phyloP scores from a whole-genome alignment of 208 protist species.

The Crithidia expoeki region DNA sequence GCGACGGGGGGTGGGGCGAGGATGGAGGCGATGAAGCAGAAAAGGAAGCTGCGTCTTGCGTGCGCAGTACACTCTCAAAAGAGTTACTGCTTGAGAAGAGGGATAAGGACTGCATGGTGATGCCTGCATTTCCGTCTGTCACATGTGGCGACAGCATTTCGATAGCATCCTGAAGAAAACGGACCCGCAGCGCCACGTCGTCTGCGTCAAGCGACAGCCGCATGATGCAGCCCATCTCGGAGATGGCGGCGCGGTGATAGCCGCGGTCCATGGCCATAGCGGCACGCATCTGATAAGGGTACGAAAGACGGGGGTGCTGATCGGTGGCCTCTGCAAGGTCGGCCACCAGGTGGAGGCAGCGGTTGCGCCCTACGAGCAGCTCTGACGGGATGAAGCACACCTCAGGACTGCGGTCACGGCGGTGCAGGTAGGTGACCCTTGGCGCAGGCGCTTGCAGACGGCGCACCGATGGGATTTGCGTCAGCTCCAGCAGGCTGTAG shows the following conservation, averaged over 20 bases:
- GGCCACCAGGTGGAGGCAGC: slow-evolving; percentile 19
- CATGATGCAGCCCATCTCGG: slow-evolving; percentile 43
- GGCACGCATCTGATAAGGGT: slow-evolving; percentile 48
- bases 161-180: slow-evolving; percentile 38
- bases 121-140: not conserved
- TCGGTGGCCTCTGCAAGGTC: slow-evolving; percentile 39
- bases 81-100: not conserved
- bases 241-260: slow-evolving; percentile 33
- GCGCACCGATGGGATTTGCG: not conserved
- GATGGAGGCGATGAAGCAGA: not conserved
- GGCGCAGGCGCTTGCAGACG: not conserved
- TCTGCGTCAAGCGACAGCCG: slow-evolving; percentile 29
- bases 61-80: not conserved
- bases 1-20: not conserved
- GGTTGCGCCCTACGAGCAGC: slow-evolving; percentile 41
- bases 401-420: slow-evolving; percentile 33
- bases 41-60: not conserved
- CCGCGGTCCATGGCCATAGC: slow-evolving; percentile 57
- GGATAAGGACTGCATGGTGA: not conserved
- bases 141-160: slow-evolving; percentile 3
- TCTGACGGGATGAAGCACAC: slow-evolving; percentile 37
- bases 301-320: slow-evolving; percentile 37
- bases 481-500: slow-evolving; percentile 21
- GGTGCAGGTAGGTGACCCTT: slow-evolving; percentile 17
- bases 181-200: slow-evolving; percentile 45